Evolutionary conservation across 371 early-diverging fungal species (phyloP).

Genomic region (Basidiobolus meristosporus): DNA sequence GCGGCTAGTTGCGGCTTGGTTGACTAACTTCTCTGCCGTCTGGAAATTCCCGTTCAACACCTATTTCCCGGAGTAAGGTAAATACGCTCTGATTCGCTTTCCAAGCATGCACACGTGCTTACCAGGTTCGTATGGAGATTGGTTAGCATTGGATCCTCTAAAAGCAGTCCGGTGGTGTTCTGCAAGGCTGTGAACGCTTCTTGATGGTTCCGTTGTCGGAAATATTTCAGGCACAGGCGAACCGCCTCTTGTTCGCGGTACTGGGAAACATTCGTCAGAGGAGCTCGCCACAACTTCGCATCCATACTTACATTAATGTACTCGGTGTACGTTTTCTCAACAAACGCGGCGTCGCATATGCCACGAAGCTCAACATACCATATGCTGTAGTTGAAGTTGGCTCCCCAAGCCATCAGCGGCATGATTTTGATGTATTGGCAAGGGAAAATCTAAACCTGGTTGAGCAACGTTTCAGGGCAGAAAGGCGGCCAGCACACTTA

Average conservation of each 20-base stretch:
- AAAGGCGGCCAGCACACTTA: not conserved
- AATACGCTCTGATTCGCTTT: too few species aligned
- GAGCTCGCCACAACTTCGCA: not conserved
- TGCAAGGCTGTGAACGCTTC: slow-evolving; percentile 50
- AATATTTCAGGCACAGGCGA: slow-evolving; percentile 71
- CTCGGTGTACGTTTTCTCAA: slow-evolving; percentile 37
- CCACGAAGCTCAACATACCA: slow-evolving; percentile 89
- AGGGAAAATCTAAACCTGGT: slow-evolving; percentile 38
- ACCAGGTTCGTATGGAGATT: slow-evolving; percentile 42
- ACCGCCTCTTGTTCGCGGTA: slow-evolving; percentile 60
- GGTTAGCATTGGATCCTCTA: slow-evolving; percentile 68
- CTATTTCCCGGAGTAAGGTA: too few species aligned
- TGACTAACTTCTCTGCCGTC: slow-evolving; percentile 43
- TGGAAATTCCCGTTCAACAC: slow-evolving; percentile 51
- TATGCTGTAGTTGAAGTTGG: slow-evolving; percentile 86
- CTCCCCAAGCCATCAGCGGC: slow-evolving; percentile 76
- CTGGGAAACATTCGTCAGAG: too few species aligned
- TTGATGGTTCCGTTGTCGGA: slow-evolving; percentile 59
- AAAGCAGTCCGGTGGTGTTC: slow-evolving; percentile 26
- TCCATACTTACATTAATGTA: slow-evolving; percentile 6
- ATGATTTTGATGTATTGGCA: slow-evolving; percentile 82
- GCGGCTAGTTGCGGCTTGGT: slow-evolving; percentile 23
- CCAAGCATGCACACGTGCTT: too few species aligned
- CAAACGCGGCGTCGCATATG: slow-evolving; percentile 31
- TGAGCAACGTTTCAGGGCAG: slow-evolving; percentile 22